Conservation (phyloP, 2,329 filamentous ascomycete species). For the Pestalotiopsis sp. region DNA sequence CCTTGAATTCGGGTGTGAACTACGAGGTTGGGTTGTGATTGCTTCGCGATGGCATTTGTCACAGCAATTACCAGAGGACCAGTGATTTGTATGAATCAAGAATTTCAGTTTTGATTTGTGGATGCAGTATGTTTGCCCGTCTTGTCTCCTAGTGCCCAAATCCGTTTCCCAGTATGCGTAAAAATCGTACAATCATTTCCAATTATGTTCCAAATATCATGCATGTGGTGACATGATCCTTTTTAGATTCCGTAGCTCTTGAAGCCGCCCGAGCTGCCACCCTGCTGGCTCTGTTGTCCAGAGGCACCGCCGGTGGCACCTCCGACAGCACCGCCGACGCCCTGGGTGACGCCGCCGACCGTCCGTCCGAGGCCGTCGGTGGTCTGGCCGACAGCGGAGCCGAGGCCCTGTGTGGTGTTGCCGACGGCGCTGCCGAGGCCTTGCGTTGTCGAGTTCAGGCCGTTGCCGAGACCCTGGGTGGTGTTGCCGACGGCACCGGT, state of each 20-base stretch:
- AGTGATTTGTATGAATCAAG: neutral
- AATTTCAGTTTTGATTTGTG: neutral
- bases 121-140: neutral
- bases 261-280: constrained; percentile 19
- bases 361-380: constrained; percentile 30
- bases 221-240: neutral
- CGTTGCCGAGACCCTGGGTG: constrained; percentile 25
- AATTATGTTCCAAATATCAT: neutral
- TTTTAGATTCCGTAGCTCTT: constrained; percentile 31
- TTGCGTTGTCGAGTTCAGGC: constrained; percentile 31
- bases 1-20: too few relatives aligned
- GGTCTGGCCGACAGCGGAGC: constrained; percentile 30
- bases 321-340: constrained; percentile 25
- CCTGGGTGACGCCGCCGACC: constrained; percentile 25
- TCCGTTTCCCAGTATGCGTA: neutral
- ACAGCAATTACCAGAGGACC: too few relatives aligned
- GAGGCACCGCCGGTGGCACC: constrained; percentile 22
- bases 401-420: constrained; percentile 31
- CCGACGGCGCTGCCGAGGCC: constrained; percentile 33
- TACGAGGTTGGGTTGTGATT: too few relatives aligned
- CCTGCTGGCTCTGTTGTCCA: constrained; percentile 14
- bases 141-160: neutral
- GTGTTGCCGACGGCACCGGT: constrained; percentile 31
- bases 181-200: constrained; percentile 2
- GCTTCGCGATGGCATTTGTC: too few relatives aligned